Evolutionary conservation across 2,329 filamentous ascomycete genomes (phyloP), one percentile per base, ranked within the genome.

Genomic region (Intubia oerlemansii): DNA sequence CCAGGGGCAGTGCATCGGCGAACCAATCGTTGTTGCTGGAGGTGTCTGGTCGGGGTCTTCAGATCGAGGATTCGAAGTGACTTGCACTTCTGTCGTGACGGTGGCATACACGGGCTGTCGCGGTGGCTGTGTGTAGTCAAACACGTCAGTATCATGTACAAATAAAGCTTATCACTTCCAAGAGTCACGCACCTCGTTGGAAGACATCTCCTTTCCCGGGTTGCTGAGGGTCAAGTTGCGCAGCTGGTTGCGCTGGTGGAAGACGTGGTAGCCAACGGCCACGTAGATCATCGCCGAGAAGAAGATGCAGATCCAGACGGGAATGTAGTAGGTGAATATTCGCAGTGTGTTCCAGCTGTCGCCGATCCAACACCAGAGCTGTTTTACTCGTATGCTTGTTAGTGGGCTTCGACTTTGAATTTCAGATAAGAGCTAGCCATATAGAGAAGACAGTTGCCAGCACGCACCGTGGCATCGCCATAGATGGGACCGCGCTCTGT

Each of bases 341-440:
- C 65, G 62, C 10, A 69, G 50, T 23, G 53, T 50, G 36, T 61
- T 61, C 59, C 59, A 67, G 19, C 52, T 47, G 19, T 49, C 48
- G 32, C 55, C 56, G 25, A 70, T 66, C 65, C 65, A 70, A 43
- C 64, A 70, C 65, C 65, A 70, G 14, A 70, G 56, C 64, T 68
- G 7, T 24, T 16, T 27, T 6, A n/a, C 6, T 23, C n/a, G n/a
- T n/a, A n/a, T n/a, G n/a, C n/a, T n/a, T n/a, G n/a, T n/a, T n/a
- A n/a, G n/a, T n/a, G n/a, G n/a, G n/a, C n/a, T n/a, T n/a, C n/a
- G n/a, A n/a, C n/a, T n/a, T n/a, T n/a, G n/a, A n/a, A n/a, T n/a
- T n/a, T n/a, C n/a, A n/a, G n/a, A n/a, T n/a, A n/a, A n/a, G n/a
- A n/a, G 2, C 4, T 11, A 12, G 10, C 7, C n/a, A 10, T 6